Evolutionary conservation across 108 stramenopile genomes (phyloP).

Genomic region (Conticribra guillardii): DNA sequence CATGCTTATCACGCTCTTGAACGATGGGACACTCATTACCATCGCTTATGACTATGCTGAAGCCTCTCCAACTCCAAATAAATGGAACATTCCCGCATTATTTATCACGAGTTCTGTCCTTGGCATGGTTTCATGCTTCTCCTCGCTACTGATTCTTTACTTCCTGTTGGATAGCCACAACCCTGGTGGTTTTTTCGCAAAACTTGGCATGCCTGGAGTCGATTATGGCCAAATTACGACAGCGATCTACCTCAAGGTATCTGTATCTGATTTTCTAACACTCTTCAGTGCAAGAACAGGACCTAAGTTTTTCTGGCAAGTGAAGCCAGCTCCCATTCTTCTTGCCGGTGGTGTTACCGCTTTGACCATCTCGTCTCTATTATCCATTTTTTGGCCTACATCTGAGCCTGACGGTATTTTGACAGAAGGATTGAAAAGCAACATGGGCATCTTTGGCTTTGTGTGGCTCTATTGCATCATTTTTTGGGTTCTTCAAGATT

Average conservation of each 20-base stretch:
- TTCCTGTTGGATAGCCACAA: conserved; percentile 53
- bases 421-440: conserved; percentile 43
- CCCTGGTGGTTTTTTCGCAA: conserved; percentile 42
- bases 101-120: conserved; percentile 53
- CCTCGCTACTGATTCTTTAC: conserved; percentile 52
- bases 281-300: conserved; percentile 58
- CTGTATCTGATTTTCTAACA: conserved; percentile 61
- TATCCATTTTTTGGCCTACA: conserved; percentile 51
- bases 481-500: conserved; percentile 59
- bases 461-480: conserved; percentile 58
- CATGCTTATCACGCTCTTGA: conserved; percentile 78
- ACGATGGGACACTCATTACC: conserved; percentile 78
- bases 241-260: conserved; percentile 62
- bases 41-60: conserved; percentile 72
- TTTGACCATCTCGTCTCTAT: conserved; percentile 43
- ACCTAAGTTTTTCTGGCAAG: conserved; percentile 46
- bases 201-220: conserved; percentile 46
- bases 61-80: conserved; percentile 50
- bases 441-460: conserved; percentile 52
- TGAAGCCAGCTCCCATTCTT: conserved; percentile 46
- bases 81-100: conserved; percentile 60
- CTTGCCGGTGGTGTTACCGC: conserved; percentile 43
- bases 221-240: conserved; percentile 58
- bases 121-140: conserved; percentile 50
- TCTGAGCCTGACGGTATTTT: conserved; percentile 46